phyloP scores from a whole-genome alignment of 192 early-diverging fungal species.

The Cladochytrium replicatum region DNA sequence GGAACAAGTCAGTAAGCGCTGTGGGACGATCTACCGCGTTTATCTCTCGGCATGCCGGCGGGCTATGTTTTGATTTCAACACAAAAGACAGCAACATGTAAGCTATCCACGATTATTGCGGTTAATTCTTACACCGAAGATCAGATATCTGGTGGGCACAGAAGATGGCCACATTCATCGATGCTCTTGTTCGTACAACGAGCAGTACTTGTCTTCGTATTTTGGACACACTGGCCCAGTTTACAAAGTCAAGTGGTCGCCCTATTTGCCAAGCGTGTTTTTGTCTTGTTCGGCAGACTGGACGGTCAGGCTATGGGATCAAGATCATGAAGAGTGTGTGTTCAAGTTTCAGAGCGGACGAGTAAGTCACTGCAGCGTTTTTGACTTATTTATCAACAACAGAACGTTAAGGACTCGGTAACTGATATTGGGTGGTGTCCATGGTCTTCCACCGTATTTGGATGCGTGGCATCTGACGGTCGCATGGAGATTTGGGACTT shows the following conservation, averaged over 20 bases:
- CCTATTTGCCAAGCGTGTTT: conserved; percentile 35
- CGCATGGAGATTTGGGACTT: conserved; percentile 55
- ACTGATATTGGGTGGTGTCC: conserved; percentile 48
- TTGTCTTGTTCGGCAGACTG: conserved; percentile 45
- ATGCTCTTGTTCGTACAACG: conserved; percentile 52
- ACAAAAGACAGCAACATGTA: conserved; percentile 45
- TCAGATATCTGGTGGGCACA: conserved; percentile 47
- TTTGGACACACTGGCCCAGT: conserved; percentile 46
- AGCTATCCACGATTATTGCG: background rate
- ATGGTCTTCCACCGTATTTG: conserved; percentile 40
- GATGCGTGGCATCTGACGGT: conserved; percentile 43
- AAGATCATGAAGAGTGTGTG: conserved; percentile 35
- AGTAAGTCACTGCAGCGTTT: conserved; percentile 13
- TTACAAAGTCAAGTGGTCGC: conserved; percentile 46
- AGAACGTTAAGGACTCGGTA: conserved; percentile 32
- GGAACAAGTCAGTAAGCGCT: conserved; percentile 9
- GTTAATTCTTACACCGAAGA: background rate
- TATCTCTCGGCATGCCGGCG: conserved; percentile 46
- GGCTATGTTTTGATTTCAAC: conserved; percentile 53
- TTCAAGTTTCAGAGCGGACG: conserved; percentile 51
- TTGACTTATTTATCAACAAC: background rate
- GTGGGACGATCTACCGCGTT: conserved; percentile 27
- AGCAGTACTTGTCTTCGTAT: conserved; percentile 48
- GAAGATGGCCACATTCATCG: conserved; percentile 49
- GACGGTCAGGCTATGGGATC: conserved; percentile 45